Evolutionary conservation across 2,329 filamentous ascomycete genomes (phyloP).

Genomic region (Nothophoma quercina): DNA sequence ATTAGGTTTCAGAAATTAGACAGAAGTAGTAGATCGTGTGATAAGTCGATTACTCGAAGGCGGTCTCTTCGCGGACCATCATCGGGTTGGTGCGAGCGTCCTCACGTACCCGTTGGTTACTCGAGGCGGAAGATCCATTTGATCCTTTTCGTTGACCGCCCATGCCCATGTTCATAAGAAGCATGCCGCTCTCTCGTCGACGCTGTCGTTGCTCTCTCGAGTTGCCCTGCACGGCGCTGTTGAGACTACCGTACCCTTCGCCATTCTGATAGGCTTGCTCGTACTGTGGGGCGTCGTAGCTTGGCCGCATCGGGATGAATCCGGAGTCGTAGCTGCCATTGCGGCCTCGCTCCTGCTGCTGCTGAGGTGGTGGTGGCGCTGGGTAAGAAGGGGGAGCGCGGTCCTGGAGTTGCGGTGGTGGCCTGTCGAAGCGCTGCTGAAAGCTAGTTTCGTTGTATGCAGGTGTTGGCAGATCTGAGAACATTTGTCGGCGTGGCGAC

Average conservation of each 20-base stretch:
- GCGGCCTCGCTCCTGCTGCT: constrained; percentile 37
- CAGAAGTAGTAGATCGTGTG: constrained; percentile 21
- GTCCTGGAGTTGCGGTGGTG: constrained; percentile 33
- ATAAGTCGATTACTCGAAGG: constrained; percentile 30
- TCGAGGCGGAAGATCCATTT: constrained; percentile 26
- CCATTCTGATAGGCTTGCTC: constrained; percentile 37
- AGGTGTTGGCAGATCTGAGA: constrained; percentile 70
- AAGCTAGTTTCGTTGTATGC: constrained; percentile 67
- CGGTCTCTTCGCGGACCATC: constrained; percentile 33
- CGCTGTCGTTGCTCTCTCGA: constrained; percentile 43
- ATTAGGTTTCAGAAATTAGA: constrained; percentile 45
- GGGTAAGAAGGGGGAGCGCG: constrained; percentile 31
- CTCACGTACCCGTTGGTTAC: constrained; percentile 14
- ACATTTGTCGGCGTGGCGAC: constrained; percentile 71
- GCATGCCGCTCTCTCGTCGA: constrained; percentile 50
- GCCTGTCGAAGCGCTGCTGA: constrained; percentile 37
- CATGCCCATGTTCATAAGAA: constrained; percentile 49
- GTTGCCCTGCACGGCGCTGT: constrained; percentile 38
- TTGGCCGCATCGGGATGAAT: constrained; percentile 60
- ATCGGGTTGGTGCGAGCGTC: constrained; percentile 28
- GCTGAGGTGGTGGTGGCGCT: constrained; percentile 36
- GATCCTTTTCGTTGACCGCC: constrained; percentile 48
- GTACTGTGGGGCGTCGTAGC: constrained; percentile 52
- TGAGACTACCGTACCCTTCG: constrained; percentile 47
- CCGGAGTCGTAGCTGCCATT: constrained; percentile 56